phyloP scores from a whole-genome alignment of 345 rosid species.

The Pistacia vera region DNA sequence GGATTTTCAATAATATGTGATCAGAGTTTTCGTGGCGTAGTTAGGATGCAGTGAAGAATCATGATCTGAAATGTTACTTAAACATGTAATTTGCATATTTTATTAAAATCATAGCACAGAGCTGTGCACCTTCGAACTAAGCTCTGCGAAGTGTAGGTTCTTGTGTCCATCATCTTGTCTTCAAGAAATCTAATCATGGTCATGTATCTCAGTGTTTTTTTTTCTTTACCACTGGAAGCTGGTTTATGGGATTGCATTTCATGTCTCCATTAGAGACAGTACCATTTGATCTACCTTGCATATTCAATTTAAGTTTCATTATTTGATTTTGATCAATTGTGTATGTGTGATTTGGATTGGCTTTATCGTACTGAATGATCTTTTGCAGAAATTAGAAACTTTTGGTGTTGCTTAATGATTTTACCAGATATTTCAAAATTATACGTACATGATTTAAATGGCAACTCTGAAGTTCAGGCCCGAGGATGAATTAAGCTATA shows the following conservation, averaged over 20 bases:
- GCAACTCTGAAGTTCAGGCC: not conserved
- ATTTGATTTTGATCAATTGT: not conserved
- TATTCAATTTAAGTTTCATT: no score
- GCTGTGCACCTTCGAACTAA: not conserved
- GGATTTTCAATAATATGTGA: not conserved
- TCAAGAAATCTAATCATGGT: no score
- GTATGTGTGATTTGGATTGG: no score
- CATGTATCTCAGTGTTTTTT: no score
- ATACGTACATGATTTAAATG: not conserved
- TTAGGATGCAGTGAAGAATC: not conserved
- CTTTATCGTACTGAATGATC: no score
- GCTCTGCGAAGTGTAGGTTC: not conserved
- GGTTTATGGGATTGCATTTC: no score
- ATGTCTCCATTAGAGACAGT: no score
- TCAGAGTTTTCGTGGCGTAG: not conserved
- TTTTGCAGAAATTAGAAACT: not conserved
- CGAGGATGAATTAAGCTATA: no score
- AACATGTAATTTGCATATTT: not conserved
- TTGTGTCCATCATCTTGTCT: no score
- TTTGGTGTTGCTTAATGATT: not conserved
- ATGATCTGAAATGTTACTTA: not conserved
- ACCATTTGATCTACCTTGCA: no score
- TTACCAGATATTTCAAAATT: not conserved
- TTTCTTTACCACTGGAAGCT: no score
- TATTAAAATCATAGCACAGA: no score